Conservation (phyloP, 1,284 basidiomycete genomes). For the Ganoderma leucocontextum region DNA sequence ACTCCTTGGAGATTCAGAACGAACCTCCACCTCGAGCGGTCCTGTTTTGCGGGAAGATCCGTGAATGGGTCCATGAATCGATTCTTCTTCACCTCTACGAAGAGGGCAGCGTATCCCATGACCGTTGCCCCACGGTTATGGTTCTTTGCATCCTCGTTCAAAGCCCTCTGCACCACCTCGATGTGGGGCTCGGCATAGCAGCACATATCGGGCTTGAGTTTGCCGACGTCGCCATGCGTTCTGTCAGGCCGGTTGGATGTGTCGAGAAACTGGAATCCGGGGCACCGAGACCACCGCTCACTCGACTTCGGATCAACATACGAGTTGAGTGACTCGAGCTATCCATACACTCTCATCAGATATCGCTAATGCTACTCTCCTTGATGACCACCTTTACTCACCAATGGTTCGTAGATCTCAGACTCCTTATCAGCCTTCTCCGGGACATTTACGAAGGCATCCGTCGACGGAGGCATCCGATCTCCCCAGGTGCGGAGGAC, state of each 20-base stretch:
- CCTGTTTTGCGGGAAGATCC: background rate
- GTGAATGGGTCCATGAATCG: background rate
- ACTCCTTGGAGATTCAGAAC: background rate
- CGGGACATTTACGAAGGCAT: background rate
- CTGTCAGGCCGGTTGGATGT: background rate
- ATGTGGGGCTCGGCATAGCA: background rate
- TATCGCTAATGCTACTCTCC: too few relatives aligned
- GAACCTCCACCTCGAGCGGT: background rate
- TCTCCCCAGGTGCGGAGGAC: background rate
- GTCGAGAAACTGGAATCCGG: background rate
- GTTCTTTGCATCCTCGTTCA: background rate
- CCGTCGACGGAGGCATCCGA: background rate
- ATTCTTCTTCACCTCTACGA: background rate
- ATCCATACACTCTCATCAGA: too few relatives aligned
- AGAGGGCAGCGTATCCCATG: background rate
- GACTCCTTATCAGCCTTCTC: background rate
- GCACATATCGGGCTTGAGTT: background rate
- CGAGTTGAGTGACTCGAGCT: too few relatives aligned
- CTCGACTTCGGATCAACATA: too few relatives aligned
- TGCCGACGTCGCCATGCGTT: background rate
- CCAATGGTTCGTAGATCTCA: background rate
- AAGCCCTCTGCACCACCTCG: background rate
- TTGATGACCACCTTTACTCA: background rate
- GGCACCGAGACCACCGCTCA: background rate
- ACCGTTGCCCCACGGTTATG: background rate